phyloP scores from a whole-genome alignment of 306 rosid species.

The Delonix regia region DNA sequence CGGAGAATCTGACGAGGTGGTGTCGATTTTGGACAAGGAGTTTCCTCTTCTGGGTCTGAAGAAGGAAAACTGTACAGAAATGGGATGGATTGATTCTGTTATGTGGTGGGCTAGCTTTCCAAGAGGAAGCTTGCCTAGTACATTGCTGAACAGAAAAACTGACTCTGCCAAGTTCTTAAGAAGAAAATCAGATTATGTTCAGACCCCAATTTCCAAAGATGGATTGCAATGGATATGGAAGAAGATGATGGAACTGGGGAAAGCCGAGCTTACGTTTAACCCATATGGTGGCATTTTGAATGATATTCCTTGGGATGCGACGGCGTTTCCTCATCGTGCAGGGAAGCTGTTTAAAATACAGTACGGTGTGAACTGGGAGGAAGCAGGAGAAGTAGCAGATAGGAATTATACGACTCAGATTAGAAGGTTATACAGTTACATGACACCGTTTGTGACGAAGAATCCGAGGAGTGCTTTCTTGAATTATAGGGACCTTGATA shows the following conservation, averaged over 20 bases:
- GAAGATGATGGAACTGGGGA: not conserved
- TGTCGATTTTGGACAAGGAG: not conserved
- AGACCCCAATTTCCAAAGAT: not conserved
- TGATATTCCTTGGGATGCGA: conserved; percentile 1
- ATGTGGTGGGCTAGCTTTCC: not conserved
- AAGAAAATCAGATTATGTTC: not conserved
- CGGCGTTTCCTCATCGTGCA: conserved; percentile 56
- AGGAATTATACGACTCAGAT: not conserved
- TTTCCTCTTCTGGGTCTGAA: not conserved
- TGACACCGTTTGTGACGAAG: conserved; percentile 57
- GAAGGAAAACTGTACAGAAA: not conserved
- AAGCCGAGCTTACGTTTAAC: not conserved
- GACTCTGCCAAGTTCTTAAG: not conserved
- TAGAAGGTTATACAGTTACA: conserved; percentile 37
- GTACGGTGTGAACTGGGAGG: conserved; percentile 48
- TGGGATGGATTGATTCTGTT: not conserved
- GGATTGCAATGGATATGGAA: conserved; percentile 3
- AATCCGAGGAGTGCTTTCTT: conserved; percentile 8
- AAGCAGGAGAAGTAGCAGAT: conserved; percentile 1
- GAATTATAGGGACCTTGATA: conserved; percentile 60
- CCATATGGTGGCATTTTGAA: not conserved
- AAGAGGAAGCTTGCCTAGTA: not conserved
- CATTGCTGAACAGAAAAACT: not conserved
- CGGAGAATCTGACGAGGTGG: not conserved
- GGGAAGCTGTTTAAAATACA: conserved; percentile 57